These are phyloP conservation scores for Hyparrhenia diplandra DNA, from an alignment of 176 grass and related monocot genomes.

Conservation along the genomic window DNA sequence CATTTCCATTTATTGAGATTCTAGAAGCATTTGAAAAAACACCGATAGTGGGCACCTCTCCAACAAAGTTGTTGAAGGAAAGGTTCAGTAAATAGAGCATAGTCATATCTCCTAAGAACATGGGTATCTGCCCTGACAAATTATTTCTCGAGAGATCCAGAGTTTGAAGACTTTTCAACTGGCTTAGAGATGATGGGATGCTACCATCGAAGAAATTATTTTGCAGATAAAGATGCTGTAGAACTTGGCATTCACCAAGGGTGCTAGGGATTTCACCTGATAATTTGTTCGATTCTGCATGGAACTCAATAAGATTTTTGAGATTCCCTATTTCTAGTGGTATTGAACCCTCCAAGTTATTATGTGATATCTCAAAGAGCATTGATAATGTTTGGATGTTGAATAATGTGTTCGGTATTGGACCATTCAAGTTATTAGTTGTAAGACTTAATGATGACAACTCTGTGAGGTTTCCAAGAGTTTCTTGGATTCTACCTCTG, in stretches of 20 bases:
- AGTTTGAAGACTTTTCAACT: conserved; percentile 1
- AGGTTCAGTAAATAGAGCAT: conserved; percentile 14
- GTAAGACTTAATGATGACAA: conserved; percentile 10
- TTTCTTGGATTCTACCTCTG: conserved; percentile 4
- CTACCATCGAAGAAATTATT: conserved; percentile 18
- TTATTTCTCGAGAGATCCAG: background rate
- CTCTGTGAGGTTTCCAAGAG: conserved; percentile 14
- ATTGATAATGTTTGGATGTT: conserved; percentile 16
- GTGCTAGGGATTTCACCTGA: conserved; percentile 37
- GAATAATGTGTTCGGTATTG: conserved; percentile 7
- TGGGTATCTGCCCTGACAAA: background rate
- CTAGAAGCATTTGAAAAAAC: conserved; percentile 20
- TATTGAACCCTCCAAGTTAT: conserved; percentile 18
- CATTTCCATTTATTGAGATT: conserved; percentile 25
- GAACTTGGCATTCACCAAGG: conserved; percentile 30
- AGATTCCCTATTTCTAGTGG: conserved; percentile 26
- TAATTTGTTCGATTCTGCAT: conserved; percentile 21
- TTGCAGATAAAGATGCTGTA: conserved; percentile 25
- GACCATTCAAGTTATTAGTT: conserved; percentile 22
- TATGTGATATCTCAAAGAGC: conserved; percentile 28
- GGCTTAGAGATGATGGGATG: background rate
- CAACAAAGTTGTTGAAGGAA: conserved; percentile 36
- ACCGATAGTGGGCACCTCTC: conserved; percentile 11
- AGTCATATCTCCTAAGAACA: background rate
- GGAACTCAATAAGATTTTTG: conserved; percentile 10